Percentiles rank a stretch among this genome's conserved stretches.
Evolutionary conservation across 306 rosid genomes (phyloP).

Genomic region (Citrullus mucosospermus): DNA sequence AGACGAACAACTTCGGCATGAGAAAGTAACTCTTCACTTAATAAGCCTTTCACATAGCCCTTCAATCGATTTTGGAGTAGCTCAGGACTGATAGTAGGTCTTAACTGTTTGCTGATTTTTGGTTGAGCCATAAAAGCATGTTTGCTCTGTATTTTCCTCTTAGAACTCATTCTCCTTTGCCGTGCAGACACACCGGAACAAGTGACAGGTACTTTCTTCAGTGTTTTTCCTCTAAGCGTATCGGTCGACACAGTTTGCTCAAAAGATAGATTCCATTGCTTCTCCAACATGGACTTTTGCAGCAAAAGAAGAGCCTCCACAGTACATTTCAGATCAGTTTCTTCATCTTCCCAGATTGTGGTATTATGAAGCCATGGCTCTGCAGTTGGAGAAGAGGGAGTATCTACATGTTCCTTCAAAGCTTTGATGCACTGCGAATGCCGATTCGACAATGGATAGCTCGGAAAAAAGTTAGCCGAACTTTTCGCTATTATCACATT

Average conservation of each 20-base stretch:
- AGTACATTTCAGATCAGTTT: slow-evolving; percentile 40
- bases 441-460: slow-evolving; percentile 28
- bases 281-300: slow-evolving; percentile 90
- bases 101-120: slow-evolving; percentile 25
- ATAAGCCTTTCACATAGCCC: slow-evolving; percentile 69
- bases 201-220: slow-evolving; percentile 42
- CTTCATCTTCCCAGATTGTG: slow-evolving; percentile 36
- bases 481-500: slow-evolving; percentile 36
- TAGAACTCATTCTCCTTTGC: slow-evolving; percentile 58
- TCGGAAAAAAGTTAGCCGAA: slow-evolving; percentile 35
- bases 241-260: slow-evolving; percentile 27
- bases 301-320: slow-evolving; percentile 83
- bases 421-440: slow-evolving; percentile 46
- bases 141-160: slow-evolving; percentile 30
- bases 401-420: slow-evolving; percentile 50
- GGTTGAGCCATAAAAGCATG: slow-evolving; percentile 20
- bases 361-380: slow-evolving; percentile 35
- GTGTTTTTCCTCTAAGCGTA: slow-evolving; percentile 10
- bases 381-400: slow-evolving; percentile 21
- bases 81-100: slow-evolving; percentile 35
- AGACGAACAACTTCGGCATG: slow-evolving; percentile 81
- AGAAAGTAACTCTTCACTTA: slow-evolving; percentile 59
- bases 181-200: slow-evolving; percentile 97
- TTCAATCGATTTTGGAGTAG: slow-evolving; percentile 44
- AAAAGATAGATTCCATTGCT: slow-evolving; percentile 84